Conservation (phyloP, 495 filamentous ascomycete species). For the Tuber borchii region DNA sequence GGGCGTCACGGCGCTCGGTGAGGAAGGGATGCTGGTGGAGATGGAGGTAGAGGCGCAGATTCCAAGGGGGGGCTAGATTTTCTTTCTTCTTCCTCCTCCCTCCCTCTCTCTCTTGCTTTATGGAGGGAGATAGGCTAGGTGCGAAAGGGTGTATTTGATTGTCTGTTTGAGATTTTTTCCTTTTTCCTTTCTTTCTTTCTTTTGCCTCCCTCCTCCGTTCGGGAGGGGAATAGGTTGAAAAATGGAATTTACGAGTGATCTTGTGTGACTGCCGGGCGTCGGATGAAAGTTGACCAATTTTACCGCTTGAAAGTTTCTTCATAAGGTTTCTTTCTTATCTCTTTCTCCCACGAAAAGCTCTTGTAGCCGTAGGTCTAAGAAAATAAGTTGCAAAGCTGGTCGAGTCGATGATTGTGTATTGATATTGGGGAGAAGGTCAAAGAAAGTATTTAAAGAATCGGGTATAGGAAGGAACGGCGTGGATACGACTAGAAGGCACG, state of each 20-base stretch:
- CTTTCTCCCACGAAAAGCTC: neutral
- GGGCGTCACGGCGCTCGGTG: constrained; percentile 46
- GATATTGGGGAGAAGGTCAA: too few relatives aligned
- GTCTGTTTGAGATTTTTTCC: neutral
- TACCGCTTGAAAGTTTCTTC: neutral
- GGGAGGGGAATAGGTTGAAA: neutral
- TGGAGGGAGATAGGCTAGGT: too few relatives aligned
- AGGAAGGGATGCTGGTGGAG: constrained; percentile 52
- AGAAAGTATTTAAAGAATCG: too few relatives aligned
- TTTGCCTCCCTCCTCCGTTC: neutral
- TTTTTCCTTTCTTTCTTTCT: too few relatives aligned
- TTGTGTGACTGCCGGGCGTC: neutral
- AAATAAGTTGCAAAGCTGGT: too few relatives aligned
- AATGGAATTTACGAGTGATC: neutral
- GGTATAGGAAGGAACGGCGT: too few relatives aligned
- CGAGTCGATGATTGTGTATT: too few relatives aligned
- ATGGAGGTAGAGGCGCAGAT: constrained; percentile 52
- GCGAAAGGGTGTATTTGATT: neutral
- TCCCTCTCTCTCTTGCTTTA: too few relatives aligned
- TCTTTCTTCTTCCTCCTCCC: too few relatives aligned
- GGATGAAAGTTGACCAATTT: neutral
- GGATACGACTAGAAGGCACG: too few relatives aligned
- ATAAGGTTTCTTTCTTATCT: neutral
- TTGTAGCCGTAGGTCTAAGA: neutral
- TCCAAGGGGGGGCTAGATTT: constrained; percentile 8